Conservation (phyloP, 257 asterid species). For the Anisodus acutangulus region DNA sequence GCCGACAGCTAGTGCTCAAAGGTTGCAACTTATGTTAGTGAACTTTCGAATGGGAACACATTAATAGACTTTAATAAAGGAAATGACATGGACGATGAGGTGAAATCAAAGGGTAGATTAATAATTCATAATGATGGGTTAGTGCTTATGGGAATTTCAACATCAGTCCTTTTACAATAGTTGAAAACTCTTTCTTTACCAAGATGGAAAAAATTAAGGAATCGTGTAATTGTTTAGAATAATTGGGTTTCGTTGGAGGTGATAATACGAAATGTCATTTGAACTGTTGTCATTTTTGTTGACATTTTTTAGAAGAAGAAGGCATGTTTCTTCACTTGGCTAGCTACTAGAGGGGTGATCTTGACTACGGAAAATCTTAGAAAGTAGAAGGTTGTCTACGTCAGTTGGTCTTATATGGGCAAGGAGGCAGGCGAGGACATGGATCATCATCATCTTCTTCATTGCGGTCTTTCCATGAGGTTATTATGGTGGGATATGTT, state of each 20-base stretch:
- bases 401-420: too few relatives aligned
- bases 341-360: too few relatives aligned
- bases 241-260: not conserved
- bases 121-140: not conserved
- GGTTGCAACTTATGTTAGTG: not conserved
- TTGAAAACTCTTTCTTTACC: not conserved
- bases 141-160: slow-evolving; percentile 6
- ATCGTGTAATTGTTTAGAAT: not conserved
- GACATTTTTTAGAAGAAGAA: not conserved
- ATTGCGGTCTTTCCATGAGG: too few relatives aligned
- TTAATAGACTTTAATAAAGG: not conserved
- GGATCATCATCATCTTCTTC: too few relatives aligned
- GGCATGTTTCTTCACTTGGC: not conserved
- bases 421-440: too few relatives aligned
- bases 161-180: not conserved
- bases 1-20: not conserved
- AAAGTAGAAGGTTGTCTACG: too few relatives aligned
- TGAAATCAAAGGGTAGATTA: not conserved
- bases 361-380: too few relatives aligned
- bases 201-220: not conserved
- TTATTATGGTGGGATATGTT: too few relatives aligned
- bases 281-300: not conserved
- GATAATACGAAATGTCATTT: not conserved
- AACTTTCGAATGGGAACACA: not conserved
- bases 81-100: not conserved